Base-by-base conservation (phyloP, 2,329 filamentous ascomycete genomes). In the Uncinocarpus reesii region DNA sequence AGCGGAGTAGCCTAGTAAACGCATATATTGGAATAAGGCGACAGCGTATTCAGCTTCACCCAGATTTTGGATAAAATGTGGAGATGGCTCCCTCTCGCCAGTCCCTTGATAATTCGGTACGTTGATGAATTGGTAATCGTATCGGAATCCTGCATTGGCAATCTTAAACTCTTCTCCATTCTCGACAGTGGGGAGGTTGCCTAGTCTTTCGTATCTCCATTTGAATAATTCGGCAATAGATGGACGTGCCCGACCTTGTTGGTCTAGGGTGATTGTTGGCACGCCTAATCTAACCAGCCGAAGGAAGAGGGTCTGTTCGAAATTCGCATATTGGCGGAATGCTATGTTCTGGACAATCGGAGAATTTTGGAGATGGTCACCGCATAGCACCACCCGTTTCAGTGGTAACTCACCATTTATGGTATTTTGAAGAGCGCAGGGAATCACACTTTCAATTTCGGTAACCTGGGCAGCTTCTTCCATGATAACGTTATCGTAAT, bases 381-480 rank as follows among this genome's bases (percentile, higher is more conserved):
- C 92, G 50, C 89, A 93, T 2, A 98, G 75, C 2, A 98, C 86
- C 4, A 98, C 81, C 34, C 93, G 77, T 65, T 95, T 87, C 10
- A 98, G 70, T 2, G 81, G 79, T 56, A 86, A 76, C 59, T 86
- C 76, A 28, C 84, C 84, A 44, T 82, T 72, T 55, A 79, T 78
- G 16, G 84, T 79, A 54, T 85, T 86, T 62, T 98, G 93, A 66
- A 98, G 76, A n/a, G 89, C 85, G 46, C 95, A 74, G 0, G 92
- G 92, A 54, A 98, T 87, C 67, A 98, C 96, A 55, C 87, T 94
- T 63, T 98, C 92, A 38, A 95, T 85, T 65, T 98, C 92, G 0
- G 90, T 98, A 61, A 98, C 90, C 62, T 98, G 92, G 10, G 92
- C 92, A 4, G 92, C 90, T 73, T 98, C 92, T 70, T 98, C 92